phyloP scores from a whole-genome alignment of 169 alveolate genomes.

The Eimeria sp. region DNA sequence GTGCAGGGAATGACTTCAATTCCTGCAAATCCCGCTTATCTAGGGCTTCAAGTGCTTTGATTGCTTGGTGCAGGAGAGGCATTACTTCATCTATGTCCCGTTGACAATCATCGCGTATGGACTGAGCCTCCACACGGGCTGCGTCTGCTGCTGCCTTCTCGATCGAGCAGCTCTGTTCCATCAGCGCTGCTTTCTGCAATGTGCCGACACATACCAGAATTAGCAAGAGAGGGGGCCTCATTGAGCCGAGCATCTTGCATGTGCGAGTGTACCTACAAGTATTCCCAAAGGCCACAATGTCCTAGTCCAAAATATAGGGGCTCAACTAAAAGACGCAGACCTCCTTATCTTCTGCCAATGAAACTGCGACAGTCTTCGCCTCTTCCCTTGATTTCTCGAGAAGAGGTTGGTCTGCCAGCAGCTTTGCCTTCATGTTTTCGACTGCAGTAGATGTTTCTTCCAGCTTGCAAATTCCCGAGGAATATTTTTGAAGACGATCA shows the following conservation, averaged over 20 bases:
- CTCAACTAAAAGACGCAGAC: conserved; percentile 61
- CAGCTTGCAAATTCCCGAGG: conserved; percentile 94
- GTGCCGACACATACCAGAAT: conserved; percentile 57
- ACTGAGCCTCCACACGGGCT: conserved; percentile 59
- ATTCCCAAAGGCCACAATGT: background rate
- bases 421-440: conserved; percentile 91
- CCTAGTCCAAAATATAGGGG: background rate
- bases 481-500: conserved; percentile 90
- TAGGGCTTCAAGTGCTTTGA: conserved; percentile 94
- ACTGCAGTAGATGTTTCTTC: conserved; percentile 95
- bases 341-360: conserved; percentile 84
- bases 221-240: background rate
- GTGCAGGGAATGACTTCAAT: conserved; percentile 94
- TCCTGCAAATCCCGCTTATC: conserved; percentile 94
- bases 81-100: conserved; percentile 93
- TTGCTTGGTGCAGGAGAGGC: conserved; percentile 95
- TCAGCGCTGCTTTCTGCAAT: conserved; percentile 75
- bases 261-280: background rate
- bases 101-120: conserved; percentile 83
- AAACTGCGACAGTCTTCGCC: conserved; percentile 15
- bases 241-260: background rate
- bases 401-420: conserved; percentile 91
- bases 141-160: conserved; percentile 69
- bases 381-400: conserved; percentile 90
- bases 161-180: conserved; percentile 79